Evolutionary conservation across 176 grass and related monocot species (phyloP), one percentile per base, ranked within the genome.

Genomic region (Avena sativa): DNA sequence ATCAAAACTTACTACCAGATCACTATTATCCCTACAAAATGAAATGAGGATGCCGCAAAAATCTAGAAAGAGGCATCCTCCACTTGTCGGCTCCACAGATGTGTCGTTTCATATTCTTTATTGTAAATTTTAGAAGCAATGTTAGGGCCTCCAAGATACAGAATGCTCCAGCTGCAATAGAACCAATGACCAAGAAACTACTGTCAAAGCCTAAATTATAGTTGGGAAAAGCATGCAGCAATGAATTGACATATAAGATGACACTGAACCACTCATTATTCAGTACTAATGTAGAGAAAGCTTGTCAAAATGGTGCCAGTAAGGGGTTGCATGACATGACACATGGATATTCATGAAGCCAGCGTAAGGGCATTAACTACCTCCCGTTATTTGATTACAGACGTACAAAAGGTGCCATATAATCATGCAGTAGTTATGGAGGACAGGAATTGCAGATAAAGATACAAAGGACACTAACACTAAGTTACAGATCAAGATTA

Each of bases 91-190:
- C 72, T 86, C 96, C 96, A 79, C 93, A 98, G 56, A 95, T 98
- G n/a, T 93, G 89, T 92, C 96, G 14, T 98, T 98, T 63, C 96
- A 59, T 98, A 98, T 46, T 98, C 96, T 84, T 92, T 98, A 84
- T 98, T 98, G 88, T 98, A 98, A 67, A 98, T 98, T 87, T 98
- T 93, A 32, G 93, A 92, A 79, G 96, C 96, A 88, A 98, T 98
- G 79, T 98, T 98, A 83, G 93, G 96, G 19, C 96, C 96, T 65
- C 96, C 96, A 38, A 95, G 93, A 88, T 98, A 98, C 8, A 98
- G 86, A 88, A 98, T 98, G 32, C 76, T 50, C 92, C 90, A 78
- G 93, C 96, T 98, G 84, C 58, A 85, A 71, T 16, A 78, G 62
- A 81, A 75, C 32, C 40, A 36, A 89, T 71, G 59, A 66, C 60